Conservation (phyloP, 2,329 filamentous ascomycete genomes). For the Colletotrichum sp. region DNA sequence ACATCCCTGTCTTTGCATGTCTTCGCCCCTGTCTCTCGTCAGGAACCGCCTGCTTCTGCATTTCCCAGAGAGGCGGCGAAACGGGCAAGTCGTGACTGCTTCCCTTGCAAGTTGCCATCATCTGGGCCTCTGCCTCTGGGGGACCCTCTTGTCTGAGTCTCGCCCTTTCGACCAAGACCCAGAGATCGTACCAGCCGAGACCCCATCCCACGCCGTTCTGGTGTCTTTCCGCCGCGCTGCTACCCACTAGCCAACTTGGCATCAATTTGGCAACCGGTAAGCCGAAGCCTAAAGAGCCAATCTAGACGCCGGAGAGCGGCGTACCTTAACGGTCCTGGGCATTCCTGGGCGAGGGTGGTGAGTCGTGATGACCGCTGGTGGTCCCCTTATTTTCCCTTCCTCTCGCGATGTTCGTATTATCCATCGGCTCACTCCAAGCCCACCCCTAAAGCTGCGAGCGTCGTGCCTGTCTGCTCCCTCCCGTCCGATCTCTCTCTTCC, state of each 20-base stretch:
- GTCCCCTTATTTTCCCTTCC: neutral
- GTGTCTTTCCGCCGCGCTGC: neutral
- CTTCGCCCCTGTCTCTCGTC: neutral
- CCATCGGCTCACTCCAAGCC: neutral
- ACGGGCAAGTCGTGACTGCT: neutral
- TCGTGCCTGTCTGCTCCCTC: neutral
- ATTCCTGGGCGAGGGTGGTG: neutral
- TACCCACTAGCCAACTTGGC: neutral
- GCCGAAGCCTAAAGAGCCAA: neutral
- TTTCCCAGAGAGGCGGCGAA: neutral
- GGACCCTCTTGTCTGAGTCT: neutral
- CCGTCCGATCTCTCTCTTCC: constrained; percentile 11
- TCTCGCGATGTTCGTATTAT: neutral
- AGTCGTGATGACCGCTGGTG: neutral
- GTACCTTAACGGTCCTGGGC: neutral
- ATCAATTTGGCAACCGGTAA: neutral
- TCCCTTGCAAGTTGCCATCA: neutral
- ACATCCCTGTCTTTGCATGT: neutral
- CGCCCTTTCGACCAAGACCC: neutral
- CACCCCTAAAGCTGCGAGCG: no score
- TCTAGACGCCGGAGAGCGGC: neutral
- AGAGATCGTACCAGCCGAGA: constrained; percentile 21
- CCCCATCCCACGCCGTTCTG: neutral
- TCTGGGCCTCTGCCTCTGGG: neutral
- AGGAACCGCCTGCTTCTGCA: neutral